Evolutionary conservation across 1,284 basidiomycete genomes (phyloP), one percentile per base, ranked within the genome.

Genomic region (Pholiota adiposa): DNA sequence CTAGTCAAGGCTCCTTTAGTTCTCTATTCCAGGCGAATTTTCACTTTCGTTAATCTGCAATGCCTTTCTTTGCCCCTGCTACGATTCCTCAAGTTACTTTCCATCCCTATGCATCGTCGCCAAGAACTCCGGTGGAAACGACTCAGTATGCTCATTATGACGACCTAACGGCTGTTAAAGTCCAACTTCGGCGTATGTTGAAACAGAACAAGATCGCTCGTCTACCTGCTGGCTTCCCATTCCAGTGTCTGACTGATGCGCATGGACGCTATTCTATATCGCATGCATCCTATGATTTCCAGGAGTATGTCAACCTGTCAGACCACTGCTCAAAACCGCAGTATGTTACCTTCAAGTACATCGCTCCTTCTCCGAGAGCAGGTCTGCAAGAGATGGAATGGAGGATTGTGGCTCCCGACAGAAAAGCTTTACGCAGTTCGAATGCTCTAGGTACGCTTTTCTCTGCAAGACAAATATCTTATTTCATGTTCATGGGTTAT

Each of bases 191-290:
- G 16, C 63, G 63, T 27, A 64, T 69, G 25, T 67, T 77, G 16
- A 70, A 70, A 46, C 63, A 61, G 21, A 66, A 67, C 49, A 63
- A 59, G 43, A 62, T 75, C 11, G 49, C 68, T 23, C 65, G 67
- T 53, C 67, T 72, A 63, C 71, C 68, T 31, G 60, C 51, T n/a
- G 73, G 73, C 3, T 77, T 75, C 51, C 73, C 75, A 2, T 74
- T 76, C 58, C 71, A 64, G n/a, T 65, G 64, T 51, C 55, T 65
- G 25, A 58, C 61, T 25, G 67, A 68, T 49, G 54, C 58, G 6
- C 60, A 64, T 44, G 67, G 69, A 23, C 56, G 41, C 1, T 56
- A 58, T 6, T 50, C 46, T 38, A 54, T 71, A 18, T 69, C 70
- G 25, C 64, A 69, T 46, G 65, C 64, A n/a, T 65, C 72, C 16